Evolutionary conservation across 225 moss, liverwort and hornwort species (phyloP).

Genomic region (Pseudisothecium myosuroides): DNA sequence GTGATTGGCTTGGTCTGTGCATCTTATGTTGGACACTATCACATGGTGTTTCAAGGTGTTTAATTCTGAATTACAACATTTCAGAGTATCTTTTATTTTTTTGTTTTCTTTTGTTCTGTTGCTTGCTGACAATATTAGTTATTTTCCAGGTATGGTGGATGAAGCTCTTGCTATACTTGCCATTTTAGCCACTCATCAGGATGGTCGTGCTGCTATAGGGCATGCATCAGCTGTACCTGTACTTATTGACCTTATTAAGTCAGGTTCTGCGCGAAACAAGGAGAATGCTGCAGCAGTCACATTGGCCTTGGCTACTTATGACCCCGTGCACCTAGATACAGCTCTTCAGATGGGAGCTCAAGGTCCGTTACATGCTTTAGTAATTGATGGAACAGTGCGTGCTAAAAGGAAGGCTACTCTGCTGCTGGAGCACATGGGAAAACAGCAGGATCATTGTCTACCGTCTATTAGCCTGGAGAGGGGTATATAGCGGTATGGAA

Average conservation of each 20-base stretch:
- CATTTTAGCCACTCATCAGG: background rate
- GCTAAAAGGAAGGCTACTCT: constrained; percentile 20
- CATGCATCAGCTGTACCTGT: background rate
- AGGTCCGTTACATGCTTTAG: background rate
- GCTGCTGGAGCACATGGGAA: constrained; percentile 18
- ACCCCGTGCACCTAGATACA: background rate
- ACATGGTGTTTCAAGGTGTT: background rate
- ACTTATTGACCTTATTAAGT: background rate
- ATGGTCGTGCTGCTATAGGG: background rate
- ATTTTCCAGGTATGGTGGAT: background rate
- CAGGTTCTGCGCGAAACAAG: background rate
- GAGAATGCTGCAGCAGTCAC: background rate
- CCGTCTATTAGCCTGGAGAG: background rate
- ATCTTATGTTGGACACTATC: background rate
- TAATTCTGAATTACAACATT: background rate
- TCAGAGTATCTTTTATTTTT: background rate
- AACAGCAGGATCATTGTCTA: background rate
- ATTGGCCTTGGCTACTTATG: background rate
- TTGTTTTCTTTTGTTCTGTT: background rate
- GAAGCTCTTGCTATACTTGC: background rate
- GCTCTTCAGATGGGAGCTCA: background rate
- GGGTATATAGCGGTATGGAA: background rate
- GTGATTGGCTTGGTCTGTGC: background rate
- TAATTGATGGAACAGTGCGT: constrained; percentile 8
- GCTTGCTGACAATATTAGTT: background rate